These are phyloP conservation scores for Nannizziopsis barbatae DNA, from an alignment of 2,329 filamentous ascomycete genomes.

Conservation along the genomic window DNA sequence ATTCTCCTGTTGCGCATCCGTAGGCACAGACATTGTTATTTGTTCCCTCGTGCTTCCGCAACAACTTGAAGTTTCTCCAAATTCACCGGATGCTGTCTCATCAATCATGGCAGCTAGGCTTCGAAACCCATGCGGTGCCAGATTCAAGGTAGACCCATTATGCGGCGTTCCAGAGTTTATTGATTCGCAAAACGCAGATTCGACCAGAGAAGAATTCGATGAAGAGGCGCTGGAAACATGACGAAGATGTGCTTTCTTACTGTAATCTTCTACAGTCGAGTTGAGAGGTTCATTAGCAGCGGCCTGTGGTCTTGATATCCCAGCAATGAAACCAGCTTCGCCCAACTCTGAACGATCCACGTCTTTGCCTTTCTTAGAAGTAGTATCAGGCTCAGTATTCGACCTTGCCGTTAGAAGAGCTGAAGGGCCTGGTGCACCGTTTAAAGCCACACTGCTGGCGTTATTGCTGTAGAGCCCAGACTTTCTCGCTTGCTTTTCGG, in stretches of 20 bases:
- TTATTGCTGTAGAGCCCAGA: conserved; percentile 42
- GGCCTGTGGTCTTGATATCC: conserved; percentile 16
- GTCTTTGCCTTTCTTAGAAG: conserved; percentile 54
- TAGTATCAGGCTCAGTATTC: conserved; percentile 27
- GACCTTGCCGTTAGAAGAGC: conserved; percentile 28
- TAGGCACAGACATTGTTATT: neutral
- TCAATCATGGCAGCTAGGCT: conserved; percentile 79
- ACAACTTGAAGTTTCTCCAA: conserved; percentile 24
- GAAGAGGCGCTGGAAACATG: conserved; percentile 84
- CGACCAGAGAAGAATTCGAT: conserved; percentile 62
- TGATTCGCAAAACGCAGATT: conserved; percentile 42
- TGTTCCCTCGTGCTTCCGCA: conserved; percentile 1
- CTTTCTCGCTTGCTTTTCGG: conserved; percentile 57
- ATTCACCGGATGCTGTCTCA: conserved; percentile 43
- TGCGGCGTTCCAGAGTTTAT: conserved; percentile 41
- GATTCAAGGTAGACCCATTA: conserved; percentile 40
- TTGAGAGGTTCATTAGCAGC: conserved; percentile 2
- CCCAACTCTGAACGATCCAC: conserved; percentile 45
- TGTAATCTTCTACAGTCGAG: conserved; percentile 36
- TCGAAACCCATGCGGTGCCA: conserved; percentile 79
- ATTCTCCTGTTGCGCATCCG: neutral
- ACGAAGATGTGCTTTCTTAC: conserved; percentile 59
- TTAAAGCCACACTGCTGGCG: conserved; percentile 54
- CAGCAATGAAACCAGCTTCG: conserved; percentile 12
- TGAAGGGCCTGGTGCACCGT: conserved; percentile 28